Percentiles rank a stretch among this genome's conserved stretches.
Conservation (phyloP, 106 monocot species). For the Acorus calamus region DNA sequence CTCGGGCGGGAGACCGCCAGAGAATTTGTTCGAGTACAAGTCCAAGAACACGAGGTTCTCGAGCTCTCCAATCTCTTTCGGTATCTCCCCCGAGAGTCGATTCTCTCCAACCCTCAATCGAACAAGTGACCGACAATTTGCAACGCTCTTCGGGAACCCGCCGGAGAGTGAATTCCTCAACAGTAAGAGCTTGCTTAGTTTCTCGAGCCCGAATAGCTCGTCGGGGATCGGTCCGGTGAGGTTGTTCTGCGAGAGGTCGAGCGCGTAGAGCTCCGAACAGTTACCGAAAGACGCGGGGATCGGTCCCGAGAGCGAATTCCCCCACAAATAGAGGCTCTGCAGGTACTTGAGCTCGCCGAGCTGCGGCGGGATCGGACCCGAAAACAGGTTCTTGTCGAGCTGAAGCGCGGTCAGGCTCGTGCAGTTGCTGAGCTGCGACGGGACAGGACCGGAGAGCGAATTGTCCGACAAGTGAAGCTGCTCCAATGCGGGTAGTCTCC, state of each 20-base stretch:
- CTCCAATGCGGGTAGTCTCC: constrained; percentile 44
- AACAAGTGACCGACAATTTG: constrained; percentile 60
- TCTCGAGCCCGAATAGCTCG: constrained; percentile 58
- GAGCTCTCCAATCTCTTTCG: constrained; percentile 43
- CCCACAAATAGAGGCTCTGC: constrained; percentile 76
- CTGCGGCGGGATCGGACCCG: constrained; percentile 50
- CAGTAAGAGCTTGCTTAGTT: constrained; percentile 82
- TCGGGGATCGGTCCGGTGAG: constrained; percentile 59
- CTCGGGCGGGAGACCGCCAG: constrained; percentile 42
- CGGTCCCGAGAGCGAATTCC: constrained; percentile 55
- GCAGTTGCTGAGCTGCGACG: constrained; percentile 51
- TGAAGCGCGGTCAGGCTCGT: constrained; percentile 75
- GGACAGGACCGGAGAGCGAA: constrained; percentile 42
- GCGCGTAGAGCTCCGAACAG: constrained; percentile 61
- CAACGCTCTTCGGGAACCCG: constrained; percentile 31
- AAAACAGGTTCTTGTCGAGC: constrained; percentile 61
- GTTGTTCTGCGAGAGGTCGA: constrained; percentile 71
- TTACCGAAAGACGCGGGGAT: constrained; percentile 57
- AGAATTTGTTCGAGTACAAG: constrained; percentile 49
- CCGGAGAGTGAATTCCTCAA: constrained; percentile 63
- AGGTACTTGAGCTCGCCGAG: constrained; percentile 45
- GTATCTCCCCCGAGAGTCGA: constrained; percentile 56
- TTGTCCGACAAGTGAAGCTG: constrained; percentile 92
- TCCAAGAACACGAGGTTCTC: constrained; percentile 68
- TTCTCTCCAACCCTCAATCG: constrained; percentile 76